phyloP scores from a whole-genome alignment of 257 asterid species.

The Striga asiatica region DNA sequence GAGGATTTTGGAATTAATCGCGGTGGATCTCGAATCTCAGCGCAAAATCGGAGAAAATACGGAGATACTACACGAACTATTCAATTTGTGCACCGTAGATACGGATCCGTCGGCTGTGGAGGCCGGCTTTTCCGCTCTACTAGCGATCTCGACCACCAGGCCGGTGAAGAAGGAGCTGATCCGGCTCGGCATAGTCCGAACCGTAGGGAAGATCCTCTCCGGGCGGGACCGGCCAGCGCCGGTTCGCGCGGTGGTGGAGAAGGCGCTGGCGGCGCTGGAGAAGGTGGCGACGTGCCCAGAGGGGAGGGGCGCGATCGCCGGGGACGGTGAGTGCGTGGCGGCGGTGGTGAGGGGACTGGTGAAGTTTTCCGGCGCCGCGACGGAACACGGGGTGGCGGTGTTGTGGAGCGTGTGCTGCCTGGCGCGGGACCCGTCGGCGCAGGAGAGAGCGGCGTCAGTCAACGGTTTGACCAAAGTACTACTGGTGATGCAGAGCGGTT shows the following conservation, averaged over 20 bases:
- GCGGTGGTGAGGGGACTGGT: slow-evolving; percentile 53
- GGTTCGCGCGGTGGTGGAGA: slow-evolving; percentile 29
- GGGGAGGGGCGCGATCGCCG: slow-evolving; percentile 60
- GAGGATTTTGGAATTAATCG: slow-evolving; percentile 38
- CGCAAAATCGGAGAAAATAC: slow-evolving; percentile 37
- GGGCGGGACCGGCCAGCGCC: slow-evolving; percentile 17
- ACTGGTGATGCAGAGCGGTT: slow-evolving; percentile 82
- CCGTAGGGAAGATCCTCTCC: slow-evolving; percentile 36
- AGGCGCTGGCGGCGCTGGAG: slow-evolving; percentile 38
- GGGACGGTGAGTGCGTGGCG: slow-evolving; percentile 45
- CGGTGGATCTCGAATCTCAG: slow-evolving; percentile 47
- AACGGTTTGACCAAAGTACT: slow-evolving; percentile 76
- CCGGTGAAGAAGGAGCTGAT: slow-evolving; percentile 55
- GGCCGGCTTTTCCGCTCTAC: slow-evolving; percentile 47
- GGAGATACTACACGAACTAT: slow-evolving; percentile 38
- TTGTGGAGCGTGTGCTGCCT: slow-evolving; percentile 83
- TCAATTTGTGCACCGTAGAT: slow-evolving; percentile 26
- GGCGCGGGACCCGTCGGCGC: slow-evolving; percentile 44
- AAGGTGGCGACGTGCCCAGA: slow-evolving; percentile 61
- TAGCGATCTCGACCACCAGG: slow-evolving; percentile 41
- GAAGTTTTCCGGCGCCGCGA: slow-evolving; percentile 65
- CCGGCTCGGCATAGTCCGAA: slow-evolving; percentile 52
- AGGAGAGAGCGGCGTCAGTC: slow-evolving; percentile 35
- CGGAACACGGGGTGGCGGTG: slow-evolving; percentile 75
- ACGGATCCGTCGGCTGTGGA: slow-evolving; percentile 23